Conservation (phyloP, 2,329 filamentous ascomycete genomes). For the Sphaceloma murrayae region DNA sequence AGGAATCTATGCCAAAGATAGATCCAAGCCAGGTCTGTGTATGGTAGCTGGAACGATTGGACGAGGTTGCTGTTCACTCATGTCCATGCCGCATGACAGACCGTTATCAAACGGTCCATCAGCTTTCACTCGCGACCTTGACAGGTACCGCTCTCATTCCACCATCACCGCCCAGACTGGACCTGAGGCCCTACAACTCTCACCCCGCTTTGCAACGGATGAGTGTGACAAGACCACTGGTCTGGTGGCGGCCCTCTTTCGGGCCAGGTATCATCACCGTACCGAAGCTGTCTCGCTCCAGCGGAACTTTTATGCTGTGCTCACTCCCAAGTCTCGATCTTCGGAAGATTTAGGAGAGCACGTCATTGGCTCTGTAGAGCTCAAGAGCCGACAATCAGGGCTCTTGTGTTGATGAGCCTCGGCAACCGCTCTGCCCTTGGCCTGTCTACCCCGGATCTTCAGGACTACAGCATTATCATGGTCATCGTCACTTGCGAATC, state of each 20-base stretch:
- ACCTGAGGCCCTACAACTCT: not conserved
- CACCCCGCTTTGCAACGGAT: not conserved
- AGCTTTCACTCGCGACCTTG: too few relatives aligned
- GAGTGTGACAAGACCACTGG: too few relatives aligned
- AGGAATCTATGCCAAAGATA: slow-evolving; percentile 8
- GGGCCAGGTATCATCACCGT: too few relatives aligned
- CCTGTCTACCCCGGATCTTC: slow-evolving; percentile 15
- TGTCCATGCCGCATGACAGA: too few relatives aligned
- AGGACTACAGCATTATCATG: slow-evolving; percentile 5
- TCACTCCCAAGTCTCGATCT: slow-evolving; percentile 7
- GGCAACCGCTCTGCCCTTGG: not conserved
- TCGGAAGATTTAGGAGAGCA: slow-evolving; percentile 12
- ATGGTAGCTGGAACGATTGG: too few relatives aligned
- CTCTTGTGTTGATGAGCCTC: slow-evolving; percentile 1
- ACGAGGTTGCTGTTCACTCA: not conserved
- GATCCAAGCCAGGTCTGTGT: too few relatives aligned
- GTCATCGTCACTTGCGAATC: not conserved
- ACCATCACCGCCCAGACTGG: not conserved
- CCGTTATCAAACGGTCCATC: too few relatives aligned
- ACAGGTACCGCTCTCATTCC: slow-evolving; percentile 9
- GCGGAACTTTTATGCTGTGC: not conserved
- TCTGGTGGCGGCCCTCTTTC: too few relatives aligned
- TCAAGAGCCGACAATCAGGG: slow-evolving; percentile 3
- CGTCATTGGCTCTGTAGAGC: slow-evolving; percentile 8
- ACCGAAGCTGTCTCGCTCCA: slow-evolving; percentile 2